Evolutionary conservation across 2,329 filamentous ascomycete genomes (phyloP), one percentile per base, ranked within the genome.

Genomic region (Leptographium radiaticola): DNA sequence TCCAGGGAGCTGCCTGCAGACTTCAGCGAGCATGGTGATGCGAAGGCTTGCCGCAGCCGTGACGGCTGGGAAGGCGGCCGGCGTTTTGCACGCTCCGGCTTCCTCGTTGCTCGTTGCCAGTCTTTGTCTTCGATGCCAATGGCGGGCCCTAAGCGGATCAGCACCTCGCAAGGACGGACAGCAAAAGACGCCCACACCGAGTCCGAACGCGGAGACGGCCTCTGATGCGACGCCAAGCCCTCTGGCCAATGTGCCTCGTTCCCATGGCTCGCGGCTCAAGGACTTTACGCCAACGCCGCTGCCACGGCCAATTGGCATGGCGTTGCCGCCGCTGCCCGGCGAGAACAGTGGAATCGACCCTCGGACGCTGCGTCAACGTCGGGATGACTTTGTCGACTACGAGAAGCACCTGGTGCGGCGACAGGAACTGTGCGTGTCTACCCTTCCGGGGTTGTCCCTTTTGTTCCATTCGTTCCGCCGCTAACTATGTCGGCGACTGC

Each of bases 351-450:
- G 89, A 52, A 67, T 86, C 57, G 87, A 94, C 62, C 64, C 61
- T 18, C 81, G 90, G 43, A 76, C 82, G 1, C 67, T 86, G 58
- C 73, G 74, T 57, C 75, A 95, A 69, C 80, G 81, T 50, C 77
- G 83, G 43, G 81, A 87, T 59, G 89, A 95, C 65, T 89, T 95
- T 65, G 81, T 87, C 59, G 75, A 93, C 68, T 90, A 87, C 64
- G 84, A 93, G 55, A 90, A 88, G 67, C 90, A 97, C 66, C 70
- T 96, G 9, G 75, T 79, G 59, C 79, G 83, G 60, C 80, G 91
- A 59, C 78, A 87, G 61, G 76, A 88, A 65, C 74, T 97, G 86
- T 89, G 75, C 59, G 74, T 56, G 2, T 9, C 15, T 15, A 38
- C 30, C 9, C 31, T 49, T 6, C 12, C 11, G 53, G 20, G 11